Evolutionary conservation across 768 basidiomycete genomes (phyloP), one percentile per base, ranked within the genome.

Genomic region (Panaeolus papilionaceus): DNA sequence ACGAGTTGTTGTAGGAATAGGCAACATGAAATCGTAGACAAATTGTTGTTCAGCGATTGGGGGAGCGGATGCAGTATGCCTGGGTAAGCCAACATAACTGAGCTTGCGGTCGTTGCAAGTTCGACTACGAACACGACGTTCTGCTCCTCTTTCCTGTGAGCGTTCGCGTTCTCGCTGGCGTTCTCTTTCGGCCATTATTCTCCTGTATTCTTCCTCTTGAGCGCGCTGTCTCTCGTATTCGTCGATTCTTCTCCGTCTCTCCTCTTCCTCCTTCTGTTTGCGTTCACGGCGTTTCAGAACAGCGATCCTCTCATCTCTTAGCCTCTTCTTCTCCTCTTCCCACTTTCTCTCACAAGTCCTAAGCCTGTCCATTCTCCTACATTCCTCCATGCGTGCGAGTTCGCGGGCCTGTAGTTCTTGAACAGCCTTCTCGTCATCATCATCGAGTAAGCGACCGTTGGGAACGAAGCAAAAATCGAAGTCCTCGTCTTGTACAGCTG

Each of bases 401-500:
- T 80, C 83, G 23, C 79, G 76, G 26, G 81, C 75, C 68, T 79
- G 80, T 33, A 78, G 72, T 66, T 83, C 79, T 67, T 73, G 63
- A 39, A 80, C 64, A 1, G 80, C 73, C 67, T 79, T 81, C 47
- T 82, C 82, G 47, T 79, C 81, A 33, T 78, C 75, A 42, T 84
- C 85, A 70, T 85, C 85, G 64, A 77, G 68, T 14, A 85, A 77
- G 11, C 78, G 74, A 20, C 81, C 82, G 66, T 78, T 76, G 12
- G 84, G 84, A 18, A 84, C 74, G 68, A 85, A 85, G 70, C 81
- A 83, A 38, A 79, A 76, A 70, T 85, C 83, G 71, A 85, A 85
- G 68, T 84, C 84, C 70, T 82, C 84, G 75, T 85, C 84, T 69
- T 81, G 82, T 58, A 92, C 88, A 18, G 83, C 79, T 54, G 85